phyloP scores from a whole-genome alignment of 176 grass and related monocot genomes.

The Musa acuminata region DNA sequence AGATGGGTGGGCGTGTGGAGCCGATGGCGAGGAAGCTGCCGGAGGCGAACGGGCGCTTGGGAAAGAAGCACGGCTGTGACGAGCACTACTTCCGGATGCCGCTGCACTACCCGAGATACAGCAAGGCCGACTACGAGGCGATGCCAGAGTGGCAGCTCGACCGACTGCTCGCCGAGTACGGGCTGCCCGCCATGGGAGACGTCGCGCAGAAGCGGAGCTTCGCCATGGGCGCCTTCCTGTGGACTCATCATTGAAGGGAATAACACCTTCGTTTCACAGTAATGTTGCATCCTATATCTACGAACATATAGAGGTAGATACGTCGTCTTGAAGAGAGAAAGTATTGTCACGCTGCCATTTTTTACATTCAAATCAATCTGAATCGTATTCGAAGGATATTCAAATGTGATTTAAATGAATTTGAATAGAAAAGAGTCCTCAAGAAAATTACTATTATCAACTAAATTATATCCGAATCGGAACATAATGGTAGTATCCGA shows the following conservation, averaged over 20 bases:
- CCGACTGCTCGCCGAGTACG: constrained; percentile 17
- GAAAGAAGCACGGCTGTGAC: background rate
- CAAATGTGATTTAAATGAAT: no score
- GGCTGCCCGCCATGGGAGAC: constrained; percentile 16
- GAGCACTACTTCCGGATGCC: background rate
- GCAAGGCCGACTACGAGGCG: constrained; percentile 17
- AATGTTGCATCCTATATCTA: no score
- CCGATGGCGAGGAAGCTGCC: background rate
- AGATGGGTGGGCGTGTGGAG: background rate
- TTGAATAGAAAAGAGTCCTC: no score
- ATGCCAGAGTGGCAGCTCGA: constrained; percentile 30
- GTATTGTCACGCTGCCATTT: no score
- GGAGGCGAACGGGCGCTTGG: background rate
- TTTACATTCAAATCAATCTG: no score
- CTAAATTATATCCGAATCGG: no score
- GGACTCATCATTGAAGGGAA: background rate
- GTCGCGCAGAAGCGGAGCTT: constrained; percentile 14
- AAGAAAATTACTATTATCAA: no score
- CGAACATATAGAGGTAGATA: no score
- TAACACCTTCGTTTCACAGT: no score
- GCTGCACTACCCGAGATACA: constrained; percentile 22
- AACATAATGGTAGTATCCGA: no score
- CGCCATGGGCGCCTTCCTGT: constrained; percentile 29
- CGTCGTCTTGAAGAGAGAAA: no score
- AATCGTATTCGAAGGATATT: no score